Conservation (phyloP, 2,329 filamentous ascomycete species). For the Cercospora brassicicola region DNA sequence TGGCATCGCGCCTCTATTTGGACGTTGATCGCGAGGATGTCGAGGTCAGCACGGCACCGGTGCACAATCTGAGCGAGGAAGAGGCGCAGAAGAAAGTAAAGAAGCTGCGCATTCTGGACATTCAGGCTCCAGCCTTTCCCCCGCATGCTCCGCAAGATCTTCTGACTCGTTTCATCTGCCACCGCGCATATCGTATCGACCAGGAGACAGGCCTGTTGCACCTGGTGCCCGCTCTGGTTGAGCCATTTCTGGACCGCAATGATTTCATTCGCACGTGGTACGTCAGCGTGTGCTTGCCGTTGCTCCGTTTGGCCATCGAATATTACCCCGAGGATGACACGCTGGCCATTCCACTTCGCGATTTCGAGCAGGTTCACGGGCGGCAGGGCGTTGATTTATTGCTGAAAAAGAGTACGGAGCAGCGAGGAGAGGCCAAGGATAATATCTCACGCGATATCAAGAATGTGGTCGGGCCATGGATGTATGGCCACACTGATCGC, state of each 20-base stretch:
- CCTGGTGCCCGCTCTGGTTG: slow-evolving; percentile 66
- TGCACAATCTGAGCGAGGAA: slow-evolving; percentile 61
- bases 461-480: slow-evolving; percentile 70
- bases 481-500: slow-evolving; percentile 65
- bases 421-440: slow-evolving; percentile 30
- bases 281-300: slow-evolving; percentile 66
- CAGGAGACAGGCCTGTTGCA: slow-evolving; percentile 68
- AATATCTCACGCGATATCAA: slow-evolving; percentile 62
- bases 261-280: slow-evolving; percentile 66
- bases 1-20: slow-evolving; percentile 53
- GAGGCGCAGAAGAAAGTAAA: slow-evolving; percentile 64
- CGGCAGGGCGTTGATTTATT: slow-evolving; percentile 61
- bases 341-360: slow-evolving; percentile 61
- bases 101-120: slow-evolving; percentile 63
- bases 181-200: slow-evolving; percentile 68
- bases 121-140: slow-evolving; percentile 54
- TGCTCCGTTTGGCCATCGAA: slow-evolving; percentile 67
- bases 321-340: slow-evolving; percentile 59
- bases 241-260: slow-evolving; percentile 65
- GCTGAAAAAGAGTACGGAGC: slow-evolving; percentile 53
- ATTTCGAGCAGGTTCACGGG: slow-evolving; percentile 64
- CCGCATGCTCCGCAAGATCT: slow-evolving; percentile 54
- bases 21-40: slow-evolving; percentile 44
- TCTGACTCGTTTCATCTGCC: slow-evolving; percentile 65
- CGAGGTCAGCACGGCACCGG: slow-evolving; percentile 55